Evolutionary conservation across 106 monocot species (phyloP).

Genomic region (Acorus gramineus): DNA sequence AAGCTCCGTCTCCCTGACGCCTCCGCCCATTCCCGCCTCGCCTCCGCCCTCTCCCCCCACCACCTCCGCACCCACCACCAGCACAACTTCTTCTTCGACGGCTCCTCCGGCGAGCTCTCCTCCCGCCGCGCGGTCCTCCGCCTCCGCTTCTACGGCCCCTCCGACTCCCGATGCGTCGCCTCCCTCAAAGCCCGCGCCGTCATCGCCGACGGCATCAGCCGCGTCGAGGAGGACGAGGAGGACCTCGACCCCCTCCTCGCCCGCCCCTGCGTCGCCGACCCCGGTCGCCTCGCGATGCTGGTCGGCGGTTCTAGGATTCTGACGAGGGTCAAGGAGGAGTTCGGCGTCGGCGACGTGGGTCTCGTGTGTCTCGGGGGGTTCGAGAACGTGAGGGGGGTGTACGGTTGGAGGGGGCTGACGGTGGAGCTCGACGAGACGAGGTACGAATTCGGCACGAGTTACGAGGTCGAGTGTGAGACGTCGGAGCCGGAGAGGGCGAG

Average conservation of each 20-base stretch:
- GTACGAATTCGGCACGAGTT: slow-evolving; percentile 78
- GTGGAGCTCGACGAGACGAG: slow-evolving; percentile 92
- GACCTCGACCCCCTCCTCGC: slow-evolving; percentile 56
- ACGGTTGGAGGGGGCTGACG: slow-evolving; percentile 52
- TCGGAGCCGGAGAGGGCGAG: slow-evolving; percentile 65
- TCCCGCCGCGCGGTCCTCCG: slow-evolving; percentile 53
- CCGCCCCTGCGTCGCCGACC: slow-evolving; percentile 44
- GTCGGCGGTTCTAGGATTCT: slow-evolving; percentile 33
- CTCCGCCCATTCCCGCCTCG: slow-evolving; percentile 64
- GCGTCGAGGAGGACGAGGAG: slow-evolving; percentile 95
- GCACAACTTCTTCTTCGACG: slow-evolving; percentile 93
- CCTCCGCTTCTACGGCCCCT: slow-evolving; percentile 65
- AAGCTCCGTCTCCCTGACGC: slow-evolving; percentile 88
- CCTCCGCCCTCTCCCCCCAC: slow-evolving; percentile 47
- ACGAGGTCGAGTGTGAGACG: slow-evolving; percentile 94
- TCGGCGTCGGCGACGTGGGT: slow-evolving; percentile 10
- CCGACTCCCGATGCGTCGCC: slow-evolving; percentile 64
- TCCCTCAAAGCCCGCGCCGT: slow-evolving; percentile 73
- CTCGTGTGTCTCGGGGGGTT: slow-evolving; percentile 84
- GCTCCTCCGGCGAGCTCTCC: slow-evolving; percentile 43
- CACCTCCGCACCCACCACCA: slow-evolving; percentile 77
- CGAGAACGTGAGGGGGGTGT: slow-evolving; percentile 82
- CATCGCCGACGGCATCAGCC: slow-evolving; percentile 65
- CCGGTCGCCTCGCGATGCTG: slow-evolving; percentile 28
- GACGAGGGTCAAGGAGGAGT: slow-evolving; percentile 40